Base-by-base conservation (phyloP, 1,284 basidiomycete genomes). In the Irpex sp. region DNA sequence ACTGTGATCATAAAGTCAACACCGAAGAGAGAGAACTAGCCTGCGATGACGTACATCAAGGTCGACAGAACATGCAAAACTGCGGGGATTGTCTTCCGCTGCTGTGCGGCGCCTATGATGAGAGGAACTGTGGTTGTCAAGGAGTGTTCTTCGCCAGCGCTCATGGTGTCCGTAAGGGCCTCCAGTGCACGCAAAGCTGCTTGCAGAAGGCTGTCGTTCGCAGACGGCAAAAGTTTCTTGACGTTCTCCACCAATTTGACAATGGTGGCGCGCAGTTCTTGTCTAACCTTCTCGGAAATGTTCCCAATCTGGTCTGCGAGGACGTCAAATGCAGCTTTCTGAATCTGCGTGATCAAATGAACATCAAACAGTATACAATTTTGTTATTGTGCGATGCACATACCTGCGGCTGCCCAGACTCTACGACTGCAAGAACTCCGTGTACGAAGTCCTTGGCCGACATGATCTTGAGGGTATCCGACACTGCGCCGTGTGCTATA, bases 391-490 rank as follows among this genome's bases (percentile, higher is more conserved):
- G 49, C 13, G 15, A 51, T 51, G 5, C 26, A 61, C 75, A 54
- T 64, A 87, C 87, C 68, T 76, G 76, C 49, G 69, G 60, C 58
- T 88, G 82, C 4, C 79, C 77, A 6, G 81, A 84, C 51, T 80
- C 74, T 4, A 91, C 69, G 76, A 91, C 86, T 1, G 77, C 75
- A 21, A 82, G 62, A 6, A 85, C 74, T 5, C 87, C 81, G 36
- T 73, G 69, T 58, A 89, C 74, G 72, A 93, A 92, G 66, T 87
- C 83, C 15, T 79, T 73, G 37, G 89, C 93, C 13, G 89, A 82
- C 76, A 93, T 86, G 19, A 86, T 84, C 36, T 76, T 76, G 57
- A 90, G 77, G 7, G 82, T 77, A 62, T 79, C 81, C 31, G 75
- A 77, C 59, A 89, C 73, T 3, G 84, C 78, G 15, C 71, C 67